phyloP scores from a whole-genome alignment of 257 asterid species.

The Rhazya stricta region DNA sequence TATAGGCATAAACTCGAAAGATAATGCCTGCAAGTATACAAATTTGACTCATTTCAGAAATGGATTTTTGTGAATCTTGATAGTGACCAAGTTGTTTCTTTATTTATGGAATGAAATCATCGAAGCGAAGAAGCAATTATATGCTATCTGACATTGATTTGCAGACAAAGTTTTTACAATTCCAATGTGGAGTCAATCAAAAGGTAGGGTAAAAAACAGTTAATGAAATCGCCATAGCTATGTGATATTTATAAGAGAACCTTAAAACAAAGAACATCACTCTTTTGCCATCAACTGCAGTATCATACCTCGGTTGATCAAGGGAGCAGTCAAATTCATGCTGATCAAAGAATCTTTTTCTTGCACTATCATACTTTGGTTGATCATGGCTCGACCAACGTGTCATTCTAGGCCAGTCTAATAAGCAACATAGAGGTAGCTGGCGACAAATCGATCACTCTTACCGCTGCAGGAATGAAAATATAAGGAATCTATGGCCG shows the following conservation, averaged over 20 bases:
- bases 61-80: constrained; percentile 10
- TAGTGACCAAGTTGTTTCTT: constrained; percentile 29
- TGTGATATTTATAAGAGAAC: not conserved
- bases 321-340: not conserved
- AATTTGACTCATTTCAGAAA: constrained; percentile 18
- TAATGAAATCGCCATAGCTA: constrained; percentile 18
- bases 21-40: constrained; percentile 16
- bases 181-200: constrained; percentile 14
- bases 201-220: not conserved
- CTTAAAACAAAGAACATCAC: constrained; percentile 1
- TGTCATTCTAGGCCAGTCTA: not conserved
- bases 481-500: constrained; percentile 46
- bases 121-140: constrained; percentile 25
- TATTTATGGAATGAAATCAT: constrained; percentile 37
- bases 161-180: constrained; percentile 30
- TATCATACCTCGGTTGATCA: not conserved
- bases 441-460: constrained; percentile 4
- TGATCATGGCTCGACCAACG: not conserved
- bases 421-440: not conserved
- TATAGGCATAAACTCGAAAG: constrained; percentile 3
- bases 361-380: not conserved
- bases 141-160: constrained; percentile 34
- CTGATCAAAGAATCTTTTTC: not conserved
- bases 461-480: constrained; percentile 14
- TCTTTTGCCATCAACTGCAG: not conserved